Conservation (phyloP, 2,329 filamentous ascomycete genomes). For the Colletotrichum filicis region DNA sequence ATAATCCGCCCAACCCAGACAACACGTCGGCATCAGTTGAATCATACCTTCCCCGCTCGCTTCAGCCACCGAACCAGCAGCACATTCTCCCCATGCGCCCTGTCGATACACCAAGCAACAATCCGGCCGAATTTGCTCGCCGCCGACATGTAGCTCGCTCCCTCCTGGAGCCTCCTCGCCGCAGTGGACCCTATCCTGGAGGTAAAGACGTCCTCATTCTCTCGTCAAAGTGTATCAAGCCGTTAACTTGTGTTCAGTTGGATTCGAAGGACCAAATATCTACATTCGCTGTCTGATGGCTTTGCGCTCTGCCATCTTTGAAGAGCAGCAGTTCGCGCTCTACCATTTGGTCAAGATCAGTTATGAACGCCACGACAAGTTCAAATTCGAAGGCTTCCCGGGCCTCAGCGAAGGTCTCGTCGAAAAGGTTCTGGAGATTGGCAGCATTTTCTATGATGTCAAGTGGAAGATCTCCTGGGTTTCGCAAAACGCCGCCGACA, state of each 20-base stretch:
- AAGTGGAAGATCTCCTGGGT: constrained; percentile 83
- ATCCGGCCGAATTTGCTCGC: constrained; percentile 74
- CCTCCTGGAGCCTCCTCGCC: constrained; percentile 29
- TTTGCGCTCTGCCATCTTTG: constrained; percentile 79
- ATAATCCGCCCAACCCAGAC: constrained; percentile 66
- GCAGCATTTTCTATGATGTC: constrained; percentile 82
- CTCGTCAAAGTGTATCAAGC: no score
- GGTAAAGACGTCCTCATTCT: constrained; percentile 56
- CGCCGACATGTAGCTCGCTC: constrained; percentile 58
- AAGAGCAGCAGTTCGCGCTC: constrained; percentile 91
- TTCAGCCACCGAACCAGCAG: constrained; percentile 73
- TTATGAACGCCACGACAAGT: constrained; percentile 93
- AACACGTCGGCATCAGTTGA: constrained; percentile 70
- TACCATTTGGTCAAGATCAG: constrained; percentile 97
- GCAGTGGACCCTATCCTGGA: constrained; percentile 60
- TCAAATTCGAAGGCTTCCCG: constrained; percentile 92
- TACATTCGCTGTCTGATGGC: constrained; percentile 90
- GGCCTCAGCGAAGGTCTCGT: constrained; percentile 89
- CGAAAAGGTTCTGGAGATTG: constrained; percentile 84
- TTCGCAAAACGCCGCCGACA: constrained; percentile 51
- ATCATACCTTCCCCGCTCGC: constrained; percentile 44
- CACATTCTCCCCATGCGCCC: constrained; percentile 76
- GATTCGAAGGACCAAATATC: constrained; percentile 85
- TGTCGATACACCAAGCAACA: constrained; percentile 80
- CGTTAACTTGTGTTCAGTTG: constrained; percentile 47